Base-by-base conservation (phyloP, 1,139 yeast genomes). In the Protomyces lactucae-debilis region DNA sequence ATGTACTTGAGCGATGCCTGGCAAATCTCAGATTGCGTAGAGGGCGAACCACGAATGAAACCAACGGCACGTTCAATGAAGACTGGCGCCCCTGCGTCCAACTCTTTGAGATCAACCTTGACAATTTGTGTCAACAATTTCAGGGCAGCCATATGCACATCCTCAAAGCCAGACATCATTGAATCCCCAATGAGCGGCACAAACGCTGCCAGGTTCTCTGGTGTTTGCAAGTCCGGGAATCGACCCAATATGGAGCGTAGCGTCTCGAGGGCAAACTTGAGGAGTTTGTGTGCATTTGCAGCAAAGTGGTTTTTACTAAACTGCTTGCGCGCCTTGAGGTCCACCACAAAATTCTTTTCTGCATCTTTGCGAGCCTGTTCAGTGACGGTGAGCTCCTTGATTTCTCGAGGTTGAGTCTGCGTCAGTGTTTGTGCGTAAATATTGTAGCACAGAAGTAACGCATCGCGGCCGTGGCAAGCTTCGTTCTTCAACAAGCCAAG, bases 1-100 rank as follows among this genome's bases (percentile, higher is more conserved):
- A 93, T 77, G 70, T 86, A 88, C 71, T 86, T 85, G 72, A 92
- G 80, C 64, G 92, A 82, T 8, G 88, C 82, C 74, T 92, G 98
- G 72, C 92, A 87, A n/a, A 92, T 75, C 65, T 89, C 96, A 32
- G 86, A 80, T 65, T 85, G 86, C 0, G 97, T 90, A 1, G 85
- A 78, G 3, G 97, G 92, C 59, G 88, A 83, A 67, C 87, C 87
- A 71, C 86, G 86, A 63, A 93, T 81, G 48, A 90, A 80, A 25
- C 78, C 82, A 67, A 92, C 77, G 0, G 90, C 84, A 57, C 83
- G 82, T 73, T 86, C 80, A 1, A 68, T 57, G 61, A 69, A 64
- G 40, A 64, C 69, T 10, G 56, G 51, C 10, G 67, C 60, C 23
- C 70, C 69, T n/a, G 64, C 55, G 23, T 57, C 63, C 35, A 66